A percentile compares a stretch with the other conserved stretches of the same genome.
Evolutionary conservation across 345 rosid genomes (phyloP).

Genomic region (Noccaea bulbosa): DNA sequence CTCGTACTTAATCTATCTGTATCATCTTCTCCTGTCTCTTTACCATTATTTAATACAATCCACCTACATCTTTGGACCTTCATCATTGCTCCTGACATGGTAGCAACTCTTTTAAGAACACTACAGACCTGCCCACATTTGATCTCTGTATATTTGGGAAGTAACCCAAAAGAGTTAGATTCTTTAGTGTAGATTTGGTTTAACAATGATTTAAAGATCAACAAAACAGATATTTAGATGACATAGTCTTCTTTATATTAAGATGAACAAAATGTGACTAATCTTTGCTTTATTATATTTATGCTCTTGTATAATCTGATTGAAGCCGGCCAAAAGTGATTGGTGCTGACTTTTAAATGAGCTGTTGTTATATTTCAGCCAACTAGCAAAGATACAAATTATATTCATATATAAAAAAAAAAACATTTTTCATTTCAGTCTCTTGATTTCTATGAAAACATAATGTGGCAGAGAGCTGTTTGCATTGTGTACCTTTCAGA

Average conservation of each 20-base stretch:
- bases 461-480: constrained; percentile 33
- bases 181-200: not conserved
- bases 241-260: not conserved
- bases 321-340: constrained; percentile 40
- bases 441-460: constrained; percentile 35
- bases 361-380: constrained; percentile 38
- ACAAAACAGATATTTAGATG: constrained; percentile 23
- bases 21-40: constrained; percentile 38
- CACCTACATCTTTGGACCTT: constrained; percentile 14
- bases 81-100: constrained; percentile 43
- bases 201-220: constrained; percentile 13
- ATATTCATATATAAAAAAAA: not conserved
- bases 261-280: constrained; percentile 22
- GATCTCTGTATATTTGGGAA: constrained; percentile 9
- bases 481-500: constrained; percentile 34
- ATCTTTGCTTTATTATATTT: constrained; percentile 17
- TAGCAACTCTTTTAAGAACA: constrained; percentile 36
- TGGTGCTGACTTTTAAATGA: constrained; percentile 36
- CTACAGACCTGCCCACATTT: constrained; percentile 8
- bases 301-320: constrained; percentile 29
- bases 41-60: constrained; percentile 25
- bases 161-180: not conserved
- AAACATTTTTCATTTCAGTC: not conserved
- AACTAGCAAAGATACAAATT: constrained; percentile 19
- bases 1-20: constrained; percentile 46